phyloP scores from a whole-genome alignment of 2,329 filamentous ascomycete genomes.

The Alternaria gansuensis region DNA sequence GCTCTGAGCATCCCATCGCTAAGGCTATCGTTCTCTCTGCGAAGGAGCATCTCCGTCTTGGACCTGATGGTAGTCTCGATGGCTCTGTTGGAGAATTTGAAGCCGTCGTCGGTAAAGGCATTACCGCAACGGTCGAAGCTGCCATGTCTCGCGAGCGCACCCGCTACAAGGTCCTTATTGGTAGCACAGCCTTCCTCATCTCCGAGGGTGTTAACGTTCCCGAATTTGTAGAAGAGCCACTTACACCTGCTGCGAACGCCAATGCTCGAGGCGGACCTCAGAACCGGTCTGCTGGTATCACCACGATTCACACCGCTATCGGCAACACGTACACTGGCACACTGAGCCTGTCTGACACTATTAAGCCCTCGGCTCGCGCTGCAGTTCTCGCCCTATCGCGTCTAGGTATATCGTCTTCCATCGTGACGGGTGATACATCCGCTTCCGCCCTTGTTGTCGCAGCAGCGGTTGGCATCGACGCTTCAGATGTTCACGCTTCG shows the following conservation, averaged over 20 bases:
- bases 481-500: conserved; percentile 81
- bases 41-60: conserved; percentile 76
- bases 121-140: conserved; percentile 83
- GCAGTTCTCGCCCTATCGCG: conserved; percentile 81
- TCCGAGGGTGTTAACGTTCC: conserved; percentile 75
- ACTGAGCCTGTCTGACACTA: conserved; percentile 84
- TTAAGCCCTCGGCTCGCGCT: conserved; percentile 86
- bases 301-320: conserved; percentile 90
- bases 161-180: conserved; percentile 81
- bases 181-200: conserved; percentile 80
- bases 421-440: conserved; percentile 92
- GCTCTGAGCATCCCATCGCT: conserved; percentile 95
- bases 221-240: conserved; percentile 62
- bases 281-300: conserved; percentile 70
- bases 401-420: conserved; percentile 86
- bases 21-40: conserved; percentile 81
- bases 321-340: conserved; percentile 82
- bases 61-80: conserved; percentile 76
- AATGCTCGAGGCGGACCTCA: conserved; percentile 50
- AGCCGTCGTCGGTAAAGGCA: conserved; percentile 82
- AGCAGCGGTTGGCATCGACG: conserved; percentile 78
- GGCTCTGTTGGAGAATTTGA: conserved; percentile 87
- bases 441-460: conserved; percentile 87
- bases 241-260: conserved; percentile 43
- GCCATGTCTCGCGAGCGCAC: conserved; percentile 70